A percentile compares a stretch with the other conserved stretches of the same genome.
Evolutionary conservation across 352 stramenopile genomes (phyloP).

Genomic region (Phytophthora agathidicida): DNA sequence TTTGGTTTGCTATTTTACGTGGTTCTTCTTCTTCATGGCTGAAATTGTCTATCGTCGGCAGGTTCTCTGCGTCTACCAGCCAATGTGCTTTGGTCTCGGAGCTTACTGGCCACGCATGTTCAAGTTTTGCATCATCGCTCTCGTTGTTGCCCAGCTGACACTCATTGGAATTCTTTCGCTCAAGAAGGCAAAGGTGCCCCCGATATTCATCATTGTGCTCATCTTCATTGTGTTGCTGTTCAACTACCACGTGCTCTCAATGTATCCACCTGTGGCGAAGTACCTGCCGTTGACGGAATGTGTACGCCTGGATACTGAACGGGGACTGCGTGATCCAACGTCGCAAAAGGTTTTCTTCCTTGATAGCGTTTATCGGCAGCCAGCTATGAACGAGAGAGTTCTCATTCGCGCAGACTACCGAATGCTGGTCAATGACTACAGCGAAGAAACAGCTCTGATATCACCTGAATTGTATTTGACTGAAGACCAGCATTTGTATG

Average conservation of each 20-base stretch:
- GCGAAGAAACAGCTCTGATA: constrained; percentile 35
- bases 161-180: constrained; percentile 82
- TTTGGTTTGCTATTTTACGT: constrained; percentile 78
- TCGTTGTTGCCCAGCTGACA: constrained; percentile 77
- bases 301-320: constrained; percentile 54
- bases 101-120: constrained; percentile 81
- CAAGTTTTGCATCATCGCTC: constrained; percentile 74
- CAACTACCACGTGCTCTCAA: constrained; percentile 56
- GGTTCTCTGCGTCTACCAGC: constrained; percentile 73
- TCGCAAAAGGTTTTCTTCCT: constrained; percentile 59
- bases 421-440: constrained; percentile 52
- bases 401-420: constrained; percentile 66
- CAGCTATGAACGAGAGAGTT: constrained; percentile 62
- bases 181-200: constrained; percentile 58
- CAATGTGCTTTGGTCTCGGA: constrained; percentile 58
- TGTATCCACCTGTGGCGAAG: constrained; percentile 68
- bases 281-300: constrained; percentile 67
- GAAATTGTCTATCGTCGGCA: constrained; percentile 77
- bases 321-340: constrained; percentile 34
- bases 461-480: constrained; percentile 41
- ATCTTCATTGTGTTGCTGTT: constrained; percentile 60
- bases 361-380: constrained; percentile 73
- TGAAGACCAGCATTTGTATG: constrained; percentile 63
- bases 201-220: constrained; percentile 38
- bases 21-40: constrained; percentile 71